phyloP scores from a whole-genome alignment of 2,329 filamentous ascomycete genomes.

The Ascomycota sp. region DNA sequence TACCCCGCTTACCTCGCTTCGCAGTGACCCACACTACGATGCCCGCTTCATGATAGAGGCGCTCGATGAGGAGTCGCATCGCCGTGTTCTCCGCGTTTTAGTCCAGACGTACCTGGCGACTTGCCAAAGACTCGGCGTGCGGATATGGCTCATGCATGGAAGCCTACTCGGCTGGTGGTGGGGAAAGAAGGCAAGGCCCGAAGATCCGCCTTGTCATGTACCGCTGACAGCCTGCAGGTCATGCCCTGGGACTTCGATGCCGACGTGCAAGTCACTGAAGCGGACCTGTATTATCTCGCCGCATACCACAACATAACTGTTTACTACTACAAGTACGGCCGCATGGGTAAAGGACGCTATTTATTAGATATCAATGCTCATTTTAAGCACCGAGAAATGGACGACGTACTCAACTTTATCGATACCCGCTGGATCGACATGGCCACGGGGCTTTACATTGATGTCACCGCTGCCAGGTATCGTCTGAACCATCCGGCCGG shows the following conservation, averaged over 20 bases:
- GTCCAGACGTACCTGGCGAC: slow-evolving; percentile 53
- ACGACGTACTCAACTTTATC: slow-evolving; percentile 20
- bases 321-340: slow-evolving; percentile 20
- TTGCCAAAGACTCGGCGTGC: slow-evolving; percentile 41
- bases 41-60: slow-evolving; percentile 16
- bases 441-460: slow-evolving; percentile 24
- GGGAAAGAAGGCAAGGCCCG: slow-evolving; percentile 30
- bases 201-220: neutral
- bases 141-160: slow-evolving; percentile 74
- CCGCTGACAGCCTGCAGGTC: slow-evolving; percentile 20
- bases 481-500: slow-evolving; percentile 21
- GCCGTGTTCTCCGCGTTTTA: slow-evolving; percentile 41
- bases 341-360: slow-evolving; percentile 16
- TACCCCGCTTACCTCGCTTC: neutral
- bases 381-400: slow-evolving; percentile 15
- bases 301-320: slow-evolving; percentile 42
- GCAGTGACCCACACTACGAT: slow-evolving; percentile 11
- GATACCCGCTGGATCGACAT: slow-evolving; percentile 30
- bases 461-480: slow-evolving; percentile 30
- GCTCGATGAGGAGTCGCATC: slow-evolving; percentile 34
- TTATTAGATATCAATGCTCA: slow-evolving; percentile 30
- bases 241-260: slow-evolving; percentile 64
- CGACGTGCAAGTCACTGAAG: slow-evolving; percentile 50
- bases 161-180: slow-evolving; percentile 78
- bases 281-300: slow-evolving; percentile 45